Base-by-base conservation (phyloP, 2,329 filamentous ascomycete species). In the Penicillium sp. region DNA sequence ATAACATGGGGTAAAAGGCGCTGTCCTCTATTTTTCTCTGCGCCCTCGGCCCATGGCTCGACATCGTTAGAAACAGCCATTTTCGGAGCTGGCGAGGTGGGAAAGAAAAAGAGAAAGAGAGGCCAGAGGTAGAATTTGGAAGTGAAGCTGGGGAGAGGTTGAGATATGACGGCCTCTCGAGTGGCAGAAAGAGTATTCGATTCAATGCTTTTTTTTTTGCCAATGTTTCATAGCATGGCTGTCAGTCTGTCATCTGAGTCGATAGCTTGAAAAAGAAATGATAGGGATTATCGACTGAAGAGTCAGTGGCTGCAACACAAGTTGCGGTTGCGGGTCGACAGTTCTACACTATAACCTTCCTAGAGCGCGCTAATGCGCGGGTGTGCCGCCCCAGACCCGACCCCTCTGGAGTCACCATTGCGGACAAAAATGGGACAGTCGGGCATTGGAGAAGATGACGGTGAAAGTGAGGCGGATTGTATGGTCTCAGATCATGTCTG, bases 1-100 rank as follows among this genome's bases (percentile, higher is more conserved):
- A 62, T 52, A 43, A 62, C 44, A 44, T 62, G 60, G 52, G 60
- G 60, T 14, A 62, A 37, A n/a, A 62, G 49, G 27, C 60, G 60
- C 19, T 51, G 51, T 9, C 60, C 60, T 33, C 60, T 57, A 39
- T 58, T 36, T 58, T 58, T 24, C 24, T 62, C 60, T 19, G 56
- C 60, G 16, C 60, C 60, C 40, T 56, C 31, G 14, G 49, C 49
- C 58, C 58, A 60, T 19, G 58, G 49, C 36, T 56, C 22, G 11
- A 35, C n/a, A n/a, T 43, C 35, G 13, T 49, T 49, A 11, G 56
- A 43, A 19, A 40, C 41, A 16, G 58, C 41, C 58, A 60, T 60
- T 16, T 22, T 54, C 2, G 46, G 46, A 19, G n/a, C 46, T 49
- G 6, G n/a, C 46, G 9, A 24, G 7, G 22, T 16, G 27, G 22